Evolutionary conservation across 2,329 filamentous ascomycete species (phyloP), one percentile per base, ranked within the genome.

Genomic region (Botrytis paeoniae): DNA sequence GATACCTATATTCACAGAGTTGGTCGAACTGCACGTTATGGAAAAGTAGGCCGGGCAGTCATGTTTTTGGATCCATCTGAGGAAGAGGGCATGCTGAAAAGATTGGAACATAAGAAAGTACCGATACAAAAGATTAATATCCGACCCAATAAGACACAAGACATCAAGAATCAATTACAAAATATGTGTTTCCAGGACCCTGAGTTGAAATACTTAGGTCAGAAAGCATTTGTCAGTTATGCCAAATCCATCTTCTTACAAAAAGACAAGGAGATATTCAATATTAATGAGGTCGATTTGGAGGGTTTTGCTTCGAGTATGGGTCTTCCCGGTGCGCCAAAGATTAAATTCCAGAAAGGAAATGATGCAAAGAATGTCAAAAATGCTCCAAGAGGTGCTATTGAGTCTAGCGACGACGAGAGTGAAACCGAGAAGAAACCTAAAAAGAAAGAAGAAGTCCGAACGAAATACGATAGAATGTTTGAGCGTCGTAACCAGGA

Each of bases 1-100:
- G 96, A 98, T 79, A 99, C 96, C 0, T 99, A 99, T 80, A 98
- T 99, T 77, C 96, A 99, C 83, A 90, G 96, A 74, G 95, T 98
- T 7, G 96, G 96, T 2, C 89, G 96, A 43, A 98, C 96, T 29
- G 96, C 96, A n/a, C 89, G 95, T 35, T 98, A 97, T 81, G 92
- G 98, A 79, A 92, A 92, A 76, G 89, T 93, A 70, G 96, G 96
- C 12, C 90, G 92, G 57, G 95, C 96, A 1, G 93, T 98, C 0
- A 82, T 99, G 0, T 98, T 99, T 81, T 84, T 99, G 0, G 94
- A 97, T 72, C 95, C 96, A 0, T 96, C 90, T 77, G 97, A 99
- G 82, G 95, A 98, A 81, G 87, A 90, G 73, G 95, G 93, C n/a
- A 97, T 99, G 92, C 80, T 98, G 62, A 90, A 92, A 80, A 88